phyloP scores from a whole-genome alignment of 208 protist species.

The Spongospora subterranea region DNA sequence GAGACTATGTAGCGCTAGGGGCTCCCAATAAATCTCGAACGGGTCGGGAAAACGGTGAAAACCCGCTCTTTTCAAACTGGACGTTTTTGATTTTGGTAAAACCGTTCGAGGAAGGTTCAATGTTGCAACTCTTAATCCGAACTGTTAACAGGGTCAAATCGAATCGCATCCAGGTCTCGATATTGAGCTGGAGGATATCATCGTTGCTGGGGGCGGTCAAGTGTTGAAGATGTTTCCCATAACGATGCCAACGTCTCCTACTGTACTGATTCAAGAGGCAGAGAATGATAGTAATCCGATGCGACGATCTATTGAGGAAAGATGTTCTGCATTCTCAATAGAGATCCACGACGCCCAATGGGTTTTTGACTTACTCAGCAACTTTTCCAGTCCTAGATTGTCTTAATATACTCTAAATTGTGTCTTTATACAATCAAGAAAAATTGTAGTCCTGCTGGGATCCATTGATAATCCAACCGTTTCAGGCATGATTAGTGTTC shows the following conservation, averaged over 20 bases:
- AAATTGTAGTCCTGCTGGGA: no score
- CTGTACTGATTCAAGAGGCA: conserved; percentile 38
- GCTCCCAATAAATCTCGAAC: not conserved
- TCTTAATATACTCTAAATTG: no score
- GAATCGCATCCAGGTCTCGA: not conserved
- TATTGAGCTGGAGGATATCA: not conserved
- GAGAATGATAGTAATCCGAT: not conserved
- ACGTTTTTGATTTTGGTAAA: not conserved
- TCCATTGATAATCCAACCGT: no score
- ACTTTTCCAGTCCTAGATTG: not conserved
- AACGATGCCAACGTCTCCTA: not conserved
- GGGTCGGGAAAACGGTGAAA: not conserved
- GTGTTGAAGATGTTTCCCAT: not conserved
- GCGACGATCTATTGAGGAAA: not conserved
- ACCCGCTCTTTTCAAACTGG: not conserved
- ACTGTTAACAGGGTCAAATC: not conserved
- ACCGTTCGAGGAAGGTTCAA: not conserved
- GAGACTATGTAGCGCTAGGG: conserved; percentile 10
- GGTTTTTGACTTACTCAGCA: not conserved
- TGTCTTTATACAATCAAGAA: no score
- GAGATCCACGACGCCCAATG: not conserved
- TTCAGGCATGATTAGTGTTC: no score
- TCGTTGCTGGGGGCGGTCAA: not conserved
- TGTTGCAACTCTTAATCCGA: not conserved
- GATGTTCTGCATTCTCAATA: not conserved